These are phyloP conservation scores for Phytopythium litorale DNA, from an alignment of 352 stramenopile species.

Conservation along the genomic window DNA sequence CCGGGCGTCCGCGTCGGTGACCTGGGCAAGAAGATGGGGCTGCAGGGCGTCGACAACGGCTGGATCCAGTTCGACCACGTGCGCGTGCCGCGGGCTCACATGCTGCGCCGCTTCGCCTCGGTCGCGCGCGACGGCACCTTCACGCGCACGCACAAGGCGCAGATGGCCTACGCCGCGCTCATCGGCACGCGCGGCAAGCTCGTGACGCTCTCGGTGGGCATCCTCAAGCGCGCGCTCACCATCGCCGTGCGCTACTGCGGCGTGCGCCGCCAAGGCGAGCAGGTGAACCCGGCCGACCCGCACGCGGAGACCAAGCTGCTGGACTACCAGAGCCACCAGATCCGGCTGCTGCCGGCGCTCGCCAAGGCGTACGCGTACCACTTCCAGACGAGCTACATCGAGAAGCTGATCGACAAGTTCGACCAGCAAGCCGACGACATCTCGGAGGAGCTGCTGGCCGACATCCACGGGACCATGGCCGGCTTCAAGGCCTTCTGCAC, in stretches of 20 bases:
- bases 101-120: slow-evolving; percentile 67
- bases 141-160: slow-evolving; percentile 52
- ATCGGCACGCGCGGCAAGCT: slow-evolving; percentile 76
- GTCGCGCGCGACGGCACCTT: slow-evolving; percentile 69
- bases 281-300: slow-evolving; percentile 40
- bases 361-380: slow-evolving; percentile 91
- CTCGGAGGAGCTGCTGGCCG: slow-evolving; percentile 68
- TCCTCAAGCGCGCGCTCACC: slow-evolving; percentile 90
- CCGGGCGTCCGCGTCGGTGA: slow-evolving; percentile 60
- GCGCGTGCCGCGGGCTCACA: slow-evolving; percentile 66
- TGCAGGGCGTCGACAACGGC: slow-evolving; percentile 76
- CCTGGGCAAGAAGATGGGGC: slow-evolving; percentile 65
- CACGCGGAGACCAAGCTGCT: slow-evolving; percentile 87
- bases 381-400: slow-evolving; percentile 88
- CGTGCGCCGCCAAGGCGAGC: slow-evolving; percentile 85
- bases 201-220: slow-evolving; percentile 61
- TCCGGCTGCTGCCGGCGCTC: slow-evolving; percentile 90
- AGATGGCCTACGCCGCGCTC: slow-evolving; percentile 71
- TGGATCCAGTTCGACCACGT: slow-evolving; percentile 78
- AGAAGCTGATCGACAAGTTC: slow-evolving; percentile 77
- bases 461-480: slow-evolving; percentile 94
- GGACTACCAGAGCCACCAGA: slow-evolving; percentile 95
- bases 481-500: slow-evolving; percentile 94
- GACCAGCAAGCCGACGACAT: slow-evolving; percentile 71
- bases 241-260: slow-evolving; percentile 93